phyloP scores from a whole-genome alignment of 31 red algal species.

The Odonthalia washingtoniensis region DNA sequence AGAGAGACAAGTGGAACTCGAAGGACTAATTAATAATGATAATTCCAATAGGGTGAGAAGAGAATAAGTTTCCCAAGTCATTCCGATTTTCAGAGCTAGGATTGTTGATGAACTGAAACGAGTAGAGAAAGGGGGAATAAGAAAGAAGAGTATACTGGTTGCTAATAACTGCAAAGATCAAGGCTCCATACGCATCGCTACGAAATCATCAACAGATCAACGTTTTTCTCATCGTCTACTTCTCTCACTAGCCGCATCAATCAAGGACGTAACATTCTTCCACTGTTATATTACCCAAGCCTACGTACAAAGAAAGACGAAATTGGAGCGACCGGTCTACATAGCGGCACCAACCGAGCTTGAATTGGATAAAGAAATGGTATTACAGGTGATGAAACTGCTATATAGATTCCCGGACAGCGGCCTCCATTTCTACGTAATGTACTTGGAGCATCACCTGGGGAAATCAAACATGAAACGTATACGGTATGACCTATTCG shows the following conservation, averaged over 20 bases:
- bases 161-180: not conserved
- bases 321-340: too few species aligned
- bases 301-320: too few species aligned
- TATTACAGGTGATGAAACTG: too few species aligned
- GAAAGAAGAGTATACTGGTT: not conserved
- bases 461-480: too few species aligned
- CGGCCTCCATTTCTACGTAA: too few species aligned
- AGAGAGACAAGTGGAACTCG: not conserved
- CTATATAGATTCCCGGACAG: too few species aligned
- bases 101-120: not conserved
- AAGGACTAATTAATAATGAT: not conserved
- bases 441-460: too few species aligned
- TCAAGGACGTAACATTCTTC: not conserved
- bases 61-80: not conserved
- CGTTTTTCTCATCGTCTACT: not conserved
- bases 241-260: conserved; percentile 4
- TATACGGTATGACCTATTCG: too few species aligned
- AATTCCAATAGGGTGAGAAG: not conserved
- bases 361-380: too few species aligned
- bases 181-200: not conserved
- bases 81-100: not conserved
- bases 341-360: too few species aligned
- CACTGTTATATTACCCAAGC: not conserved
- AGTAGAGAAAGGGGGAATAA: not conserved
- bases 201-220: not conserved